A percentile compares a stretch with the other conserved stretches of the same genome.
Evolutionary conservation across 306 rosid species (phyloP).

Genomic region (Clitoria ternatea): DNA sequence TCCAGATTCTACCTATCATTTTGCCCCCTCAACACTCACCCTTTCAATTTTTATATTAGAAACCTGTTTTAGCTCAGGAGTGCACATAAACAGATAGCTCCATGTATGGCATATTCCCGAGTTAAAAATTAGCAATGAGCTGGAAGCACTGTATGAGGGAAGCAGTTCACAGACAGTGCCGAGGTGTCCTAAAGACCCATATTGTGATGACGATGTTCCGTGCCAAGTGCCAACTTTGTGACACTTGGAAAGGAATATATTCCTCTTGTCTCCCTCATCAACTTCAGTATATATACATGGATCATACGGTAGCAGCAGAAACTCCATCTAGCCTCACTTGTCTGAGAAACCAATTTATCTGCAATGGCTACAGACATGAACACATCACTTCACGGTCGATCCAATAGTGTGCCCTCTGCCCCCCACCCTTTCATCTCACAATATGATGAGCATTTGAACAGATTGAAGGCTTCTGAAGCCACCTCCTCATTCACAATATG

Average conservation of each 20-base stretch:
- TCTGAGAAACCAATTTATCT: background rate
- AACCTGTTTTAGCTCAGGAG: background rate
- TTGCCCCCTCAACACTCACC: too few species aligned
- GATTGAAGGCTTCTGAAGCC: slow-evolving; percentile 19
- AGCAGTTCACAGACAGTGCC: slow-evolving; percentile 23
- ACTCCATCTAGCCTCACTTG: background rate
- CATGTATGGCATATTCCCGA: slow-evolving; percentile 10
- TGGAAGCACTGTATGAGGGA: slow-evolving; percentile 23
- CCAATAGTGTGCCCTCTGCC: slow-evolving; percentile 23
- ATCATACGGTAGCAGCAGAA: background rate
- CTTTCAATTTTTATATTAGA: background rate
- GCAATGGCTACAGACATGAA: slow-evolving; percentile 15
- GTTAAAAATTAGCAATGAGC: slow-evolving; percentile 5
- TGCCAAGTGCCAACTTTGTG: slow-evolving; percentile 25
- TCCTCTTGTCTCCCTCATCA: slow-evolving; percentile 25
- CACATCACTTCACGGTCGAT: slow-evolving; percentile 4
- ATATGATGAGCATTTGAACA: slow-evolving; percentile 17
- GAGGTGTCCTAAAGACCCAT: slow-evolving; percentile 10
- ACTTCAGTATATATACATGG: slow-evolving; percentile 16
- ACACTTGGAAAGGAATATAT: slow-evolving; percentile 24
- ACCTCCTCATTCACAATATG: slow-evolving; percentile 13
- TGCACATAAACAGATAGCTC: slow-evolving; percentile 3
- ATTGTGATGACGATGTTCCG: slow-evolving; percentile 8
- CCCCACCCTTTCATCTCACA: slow-evolving; percentile 19
- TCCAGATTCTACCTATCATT: too few species aligned